phyloP scores from a whole-genome alignment of 306 rosid genomes.

The Vigna nakashimae region DNA sequence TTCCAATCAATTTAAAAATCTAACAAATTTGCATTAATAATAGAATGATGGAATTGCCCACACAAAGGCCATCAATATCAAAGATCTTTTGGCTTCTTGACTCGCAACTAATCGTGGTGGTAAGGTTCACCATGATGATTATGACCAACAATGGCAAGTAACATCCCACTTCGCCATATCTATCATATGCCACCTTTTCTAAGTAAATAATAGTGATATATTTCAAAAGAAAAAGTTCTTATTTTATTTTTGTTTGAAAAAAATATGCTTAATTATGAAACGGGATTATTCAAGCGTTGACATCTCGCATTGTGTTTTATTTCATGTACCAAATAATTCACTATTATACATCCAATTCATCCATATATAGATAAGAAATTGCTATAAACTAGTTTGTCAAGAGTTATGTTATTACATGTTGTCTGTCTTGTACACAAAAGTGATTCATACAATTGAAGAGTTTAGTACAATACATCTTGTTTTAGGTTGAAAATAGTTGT shows the following conservation, averaged over 20 bases:
- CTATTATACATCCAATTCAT: too few relatives aligned
- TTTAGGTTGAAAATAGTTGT: too few relatives aligned
- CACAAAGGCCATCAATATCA: conserved; percentile 31
- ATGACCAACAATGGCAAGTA: conserved; percentile 11
- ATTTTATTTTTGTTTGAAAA: neutral
- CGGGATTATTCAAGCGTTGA: too few relatives aligned
- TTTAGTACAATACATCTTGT: too few relatives aligned
- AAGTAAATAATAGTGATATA: neutral
- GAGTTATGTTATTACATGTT: too few relatives aligned
- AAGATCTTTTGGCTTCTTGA: conserved; percentile 38
- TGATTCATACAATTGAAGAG: too few relatives aligned
- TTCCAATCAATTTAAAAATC: conserved; percentile 16
- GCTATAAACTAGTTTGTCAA: too few relatives aligned
- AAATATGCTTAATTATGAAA: conserved; percentile 26
- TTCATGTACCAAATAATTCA: neutral
- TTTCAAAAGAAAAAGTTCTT: neutral
- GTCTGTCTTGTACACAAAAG: too few relatives aligned
- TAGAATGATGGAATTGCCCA: conserved; percentile 13
- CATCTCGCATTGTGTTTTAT: too few relatives aligned
- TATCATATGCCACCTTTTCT: neutral
- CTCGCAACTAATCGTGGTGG: conserved; percentile 41
- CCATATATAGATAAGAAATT: too few relatives aligned
- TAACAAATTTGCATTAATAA: neutral
- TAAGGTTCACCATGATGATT: conserved; percentile 17
- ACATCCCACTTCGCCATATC: conserved; percentile 35